Conservation (phyloP, 2,329 filamentous ascomycete species). For the Penicillium frequentans region DNA sequence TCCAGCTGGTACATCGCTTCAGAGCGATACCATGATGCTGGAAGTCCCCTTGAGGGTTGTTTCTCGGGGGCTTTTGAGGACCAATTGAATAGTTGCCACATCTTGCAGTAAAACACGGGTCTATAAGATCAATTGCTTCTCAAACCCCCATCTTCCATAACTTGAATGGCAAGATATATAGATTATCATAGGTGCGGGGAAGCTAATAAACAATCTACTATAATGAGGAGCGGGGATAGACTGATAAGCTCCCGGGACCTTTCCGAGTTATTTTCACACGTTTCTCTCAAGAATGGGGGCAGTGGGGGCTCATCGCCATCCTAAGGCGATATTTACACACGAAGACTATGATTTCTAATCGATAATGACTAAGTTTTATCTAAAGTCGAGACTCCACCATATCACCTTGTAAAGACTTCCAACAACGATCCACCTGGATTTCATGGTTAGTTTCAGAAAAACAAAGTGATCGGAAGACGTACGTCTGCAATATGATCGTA, state of each 20-base stretch:
- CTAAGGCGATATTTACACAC: not conserved
- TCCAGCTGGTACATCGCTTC: slow-evolving; percentile 27
- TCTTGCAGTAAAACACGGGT: not conserved
- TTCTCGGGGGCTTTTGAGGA: not conserved
- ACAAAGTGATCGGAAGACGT: slow-evolving; percentile 5
- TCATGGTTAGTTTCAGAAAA: not conserved
- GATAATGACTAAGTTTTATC: not conserved
- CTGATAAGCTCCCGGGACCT: not conserved
- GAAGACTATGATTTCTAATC: not conserved
- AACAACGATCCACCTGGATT: slow-evolving; percentile 11
- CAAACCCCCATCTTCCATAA: not conserved
- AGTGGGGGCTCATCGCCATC: not conserved
- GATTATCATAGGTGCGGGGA: slow-evolving; percentile 1
- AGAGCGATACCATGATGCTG: slow-evolving; percentile 29
- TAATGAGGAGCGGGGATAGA: not conserved
- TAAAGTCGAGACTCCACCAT: slow-evolving; percentile 16
- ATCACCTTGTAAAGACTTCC: not conserved
- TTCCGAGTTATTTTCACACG: not conserved
- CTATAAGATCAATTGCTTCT: not conserved
- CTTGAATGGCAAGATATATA: not conserved
- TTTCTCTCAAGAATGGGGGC: slow-evolving; percentile 11
- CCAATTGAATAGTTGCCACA: slow-evolving; percentile 12
- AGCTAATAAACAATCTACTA: not conserved
- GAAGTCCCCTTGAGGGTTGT: slow-evolving; percentile 15
- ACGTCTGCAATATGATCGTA: slow-evolving; percentile 43